These are phyloP conservation scores for Incumbomyces delicatus DNA, from an alignment of 2,329 filamentous ascomycete genomes.

Conservation along the genomic window DNA sequence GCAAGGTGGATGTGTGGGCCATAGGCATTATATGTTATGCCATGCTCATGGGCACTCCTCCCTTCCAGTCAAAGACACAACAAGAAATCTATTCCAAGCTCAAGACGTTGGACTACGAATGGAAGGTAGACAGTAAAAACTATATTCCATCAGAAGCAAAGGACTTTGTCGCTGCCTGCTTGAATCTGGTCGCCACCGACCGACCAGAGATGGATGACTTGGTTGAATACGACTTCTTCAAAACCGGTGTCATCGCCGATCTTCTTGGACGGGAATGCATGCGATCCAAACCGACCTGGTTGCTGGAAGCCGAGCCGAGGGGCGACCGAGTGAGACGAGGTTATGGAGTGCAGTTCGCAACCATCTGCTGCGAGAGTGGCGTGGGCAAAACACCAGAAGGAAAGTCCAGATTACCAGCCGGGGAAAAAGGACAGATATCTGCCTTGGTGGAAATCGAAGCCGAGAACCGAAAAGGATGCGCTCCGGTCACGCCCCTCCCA, in stretches of 20 bases:
- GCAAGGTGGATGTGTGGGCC: constrained; percentile 98
- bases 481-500: constrained; percentile 37
- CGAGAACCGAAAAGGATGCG: constrained; percentile 36
- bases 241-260: constrained; percentile 40
- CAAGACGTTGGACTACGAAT: constrained; percentile 37
- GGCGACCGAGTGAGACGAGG: constrained; percentile 36
- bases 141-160: constrained; percentile 42
- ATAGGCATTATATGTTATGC: constrained; percentile 94
- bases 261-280: constrained; percentile 32
- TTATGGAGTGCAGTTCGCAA: constrained; percentile 35
- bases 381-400: constrained; percentile 35
- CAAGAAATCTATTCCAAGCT: constrained; percentile 44
- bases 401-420: constrained; percentile 31
- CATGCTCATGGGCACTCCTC: constrained; percentile 90
- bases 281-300: constrained; percentile 33
- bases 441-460: constrained; percentile 36
- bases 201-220: constrained; percentile 41
- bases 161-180: constrained; percentile 36
- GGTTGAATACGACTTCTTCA: constrained; percentile 42
- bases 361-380: constrained; percentile 36
- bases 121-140: constrained; percentile 39
- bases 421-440: constrained; percentile 37
- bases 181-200: constrained; percentile 39
- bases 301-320: constrained; percentile 34
- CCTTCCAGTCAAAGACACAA: constrained; percentile 70